Conservation (phyloP, 805 yeast species). For the Sugiyamaella smithiae region DNA sequence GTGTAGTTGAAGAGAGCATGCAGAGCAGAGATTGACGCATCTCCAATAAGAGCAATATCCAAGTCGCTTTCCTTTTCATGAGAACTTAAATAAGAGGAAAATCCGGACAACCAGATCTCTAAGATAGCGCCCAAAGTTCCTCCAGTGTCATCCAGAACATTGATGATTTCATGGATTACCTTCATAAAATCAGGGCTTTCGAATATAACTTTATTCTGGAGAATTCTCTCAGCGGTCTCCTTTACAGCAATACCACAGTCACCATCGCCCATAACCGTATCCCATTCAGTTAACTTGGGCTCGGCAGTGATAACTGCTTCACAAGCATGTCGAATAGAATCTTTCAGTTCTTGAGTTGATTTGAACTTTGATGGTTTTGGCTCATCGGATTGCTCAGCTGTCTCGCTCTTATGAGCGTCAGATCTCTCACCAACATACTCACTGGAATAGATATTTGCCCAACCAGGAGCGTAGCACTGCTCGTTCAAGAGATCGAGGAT, state of each 20-base stretch:
- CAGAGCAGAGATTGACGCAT: conserved; percentile 47
- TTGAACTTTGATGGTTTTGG: neutral
- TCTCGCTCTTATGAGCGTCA: neutral
- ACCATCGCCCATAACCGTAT: conserved; percentile 12
- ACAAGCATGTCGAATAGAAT: conserved; percentile 1
- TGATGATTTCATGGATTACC: conserved; percentile 1
- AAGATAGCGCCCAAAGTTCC: conserved; percentile 95
- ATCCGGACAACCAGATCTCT: conserved; percentile 75
- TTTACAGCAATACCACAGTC: conserved; percentile 14
- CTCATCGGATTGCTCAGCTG: neutral
- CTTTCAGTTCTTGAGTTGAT: neutral
- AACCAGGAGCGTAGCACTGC: conserved; percentile 9
- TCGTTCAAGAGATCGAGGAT: conserved; percentile 2
- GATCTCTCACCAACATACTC: neutral
- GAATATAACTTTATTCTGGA: neutral
- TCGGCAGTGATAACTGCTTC: neutral
- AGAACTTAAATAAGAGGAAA: neutral
- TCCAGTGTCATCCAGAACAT: conserved; percentile 58
- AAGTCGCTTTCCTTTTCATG: neutral
- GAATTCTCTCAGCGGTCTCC: conserved; percentile 3
- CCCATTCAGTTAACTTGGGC: conserved; percentile 12
- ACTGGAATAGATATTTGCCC: neutral
- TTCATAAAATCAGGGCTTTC: neutral
- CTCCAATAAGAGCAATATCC: neutral
- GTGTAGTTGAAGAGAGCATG: conserved; percentile 80